phyloP scores from a whole-genome alignment of 129 eudicot genomes.

The Artemisia tridentata region DNA sequence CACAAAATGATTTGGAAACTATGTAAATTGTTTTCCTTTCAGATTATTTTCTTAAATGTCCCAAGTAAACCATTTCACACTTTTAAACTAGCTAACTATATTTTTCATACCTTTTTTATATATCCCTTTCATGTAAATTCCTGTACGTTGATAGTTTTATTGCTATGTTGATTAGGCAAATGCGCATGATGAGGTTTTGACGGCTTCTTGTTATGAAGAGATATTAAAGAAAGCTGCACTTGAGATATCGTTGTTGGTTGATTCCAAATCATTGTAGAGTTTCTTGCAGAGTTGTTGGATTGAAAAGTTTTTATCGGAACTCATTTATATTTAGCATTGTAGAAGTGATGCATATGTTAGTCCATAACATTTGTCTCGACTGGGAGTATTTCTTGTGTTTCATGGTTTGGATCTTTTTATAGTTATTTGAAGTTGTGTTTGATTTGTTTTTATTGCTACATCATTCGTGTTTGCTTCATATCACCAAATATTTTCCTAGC shows the following conservation, averaged over 20 bases:
- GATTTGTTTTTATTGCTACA: neutral
- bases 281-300: neutral
- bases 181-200: constrained; percentile 27
- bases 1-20: no score
- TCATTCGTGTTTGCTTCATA: neutral
- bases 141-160: neutral
- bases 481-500: neutral
- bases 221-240: constrained; percentile 60
- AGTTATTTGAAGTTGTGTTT: constrained; percentile 6
- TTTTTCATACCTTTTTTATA: no score
- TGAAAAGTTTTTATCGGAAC: neutral
- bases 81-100: no score
- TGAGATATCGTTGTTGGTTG: constrained; percentile 54
- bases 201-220: constrained; percentile 46
- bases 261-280: constrained; percentile 11
- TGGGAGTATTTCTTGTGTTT: neutral
- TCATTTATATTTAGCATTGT: neutral
- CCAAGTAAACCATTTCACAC: no score
- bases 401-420: constrained; percentile 10
- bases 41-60: no score
- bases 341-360: constrained; percentile 4
- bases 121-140: neutral
- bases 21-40: no score
- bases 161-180: constrained; percentile 35
- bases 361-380: neutral